Conservation (phyloP, 176 grass and related monocot species). For the Triticum aestivum region IWGSC_CS_RefSeq_v2.1 NC_057795.1:220267861-220268360, state of each 20-base stretch:
- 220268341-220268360: constrained; percentile 5
- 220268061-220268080: constrained; percentile 8
- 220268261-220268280: constrained; percentile 25
- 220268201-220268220: constrained; percentile 6
- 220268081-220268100: constrained; percentile 29
- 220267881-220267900: constrained; percentile 54
- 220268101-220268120: constrained; percentile 7
- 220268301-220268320: constrained; percentile 25
- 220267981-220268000: not conserved
- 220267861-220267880: constrained; percentile 40
- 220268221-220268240: constrained; percentile 29
- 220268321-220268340: constrained; percentile 34
- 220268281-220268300: constrained; percentile 26
- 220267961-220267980: constrained; percentile 3
- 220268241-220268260: constrained; percentile 33
- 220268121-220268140: constrained; percentile 16
- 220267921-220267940: constrained; percentile 49
- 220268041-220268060: constrained; percentile 30
- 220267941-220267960: constrained; percentile 20
- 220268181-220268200: constrained; percentile 28
- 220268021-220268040: constrained; percentile 27
- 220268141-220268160: constrained; percentile 31
- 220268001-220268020: constrained; percentile 29
- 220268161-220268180: constrained; percentile 33
- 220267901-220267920: constrained; percentile 40